phyloP scores from a whole-genome alignment of 345 rosid genomes.

The Rubroshorea leprosula region DNA sequence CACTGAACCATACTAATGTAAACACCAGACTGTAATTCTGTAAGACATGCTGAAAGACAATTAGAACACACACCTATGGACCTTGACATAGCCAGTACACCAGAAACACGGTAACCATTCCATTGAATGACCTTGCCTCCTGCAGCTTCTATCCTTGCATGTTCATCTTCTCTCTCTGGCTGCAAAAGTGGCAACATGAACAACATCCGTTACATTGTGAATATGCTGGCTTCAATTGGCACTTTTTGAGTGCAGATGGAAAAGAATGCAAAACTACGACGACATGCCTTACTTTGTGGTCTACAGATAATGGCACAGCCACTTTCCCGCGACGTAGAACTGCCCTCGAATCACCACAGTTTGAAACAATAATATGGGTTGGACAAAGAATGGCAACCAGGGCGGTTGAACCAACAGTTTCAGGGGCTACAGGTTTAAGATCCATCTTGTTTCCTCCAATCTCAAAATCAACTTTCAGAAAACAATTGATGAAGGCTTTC shows the following conservation, averaged over 20 bases:
- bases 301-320: constrained; percentile 50
- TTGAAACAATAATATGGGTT: constrained; percentile 57
- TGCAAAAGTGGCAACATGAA: constrained; percentile 22
- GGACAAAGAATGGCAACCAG: constrained; percentile 53
- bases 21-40: too few relatives aligned
- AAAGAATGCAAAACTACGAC: not conserved
- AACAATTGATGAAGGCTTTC: constrained; percentile 53
- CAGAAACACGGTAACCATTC: constrained; percentile 73
- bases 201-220: not conserved
- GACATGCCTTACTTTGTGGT: constrained; percentile 56
- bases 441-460: constrained; percentile 15
- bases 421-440: constrained; percentile 33
- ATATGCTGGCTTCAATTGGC: too few relatives aligned
- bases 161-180: constrained; percentile 87
- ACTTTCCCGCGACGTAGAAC: constrained; percentile 61
- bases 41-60: too few relatives aligned
- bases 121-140: constrained; percentile 77
- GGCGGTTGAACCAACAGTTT: constrained; percentile 85
- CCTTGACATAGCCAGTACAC: constrained; percentile 89
- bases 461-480: constrained; percentile 60
- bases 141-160: constrained; percentile 64
- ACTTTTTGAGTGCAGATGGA: not conserved
- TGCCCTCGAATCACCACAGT: constrained; percentile 84
- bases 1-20: too few relatives aligned
- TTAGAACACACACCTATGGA: constrained; percentile 83